A percentile compares a stretch with the other conserved stretches of the same genome.
Conservation (phyloP, 164 flowering plant species). For the Umbellularia californica region DNA sequence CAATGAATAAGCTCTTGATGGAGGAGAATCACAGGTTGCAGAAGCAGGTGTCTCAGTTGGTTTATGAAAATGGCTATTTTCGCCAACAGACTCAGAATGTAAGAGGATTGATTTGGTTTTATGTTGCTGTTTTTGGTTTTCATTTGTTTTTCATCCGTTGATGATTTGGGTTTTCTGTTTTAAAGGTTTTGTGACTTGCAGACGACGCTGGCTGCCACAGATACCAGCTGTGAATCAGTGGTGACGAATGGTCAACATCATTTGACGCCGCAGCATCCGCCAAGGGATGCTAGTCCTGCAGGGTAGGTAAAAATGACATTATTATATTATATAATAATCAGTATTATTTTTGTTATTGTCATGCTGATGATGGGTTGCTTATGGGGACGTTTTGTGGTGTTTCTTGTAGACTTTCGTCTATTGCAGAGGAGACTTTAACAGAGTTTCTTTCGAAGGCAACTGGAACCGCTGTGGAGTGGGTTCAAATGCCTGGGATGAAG, state of each 20-base stretch:
- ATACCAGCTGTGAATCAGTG: conserved; percentile 91
- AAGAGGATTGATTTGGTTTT: conserved; percentile 2
- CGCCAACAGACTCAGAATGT: conserved; percentile 81
- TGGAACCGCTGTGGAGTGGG: conserved; percentile 98
- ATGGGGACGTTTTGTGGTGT: conserved; percentile 18
- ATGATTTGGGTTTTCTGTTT: background rate
- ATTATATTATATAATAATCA: no score
- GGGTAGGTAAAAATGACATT: conserved; percentile 52
- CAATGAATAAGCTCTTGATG: conserved; percentile 94
- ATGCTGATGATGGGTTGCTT: background rate
- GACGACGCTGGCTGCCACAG: conserved; percentile 70
- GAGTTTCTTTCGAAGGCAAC: conserved; percentile 97
- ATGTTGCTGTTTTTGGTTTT: background rate
- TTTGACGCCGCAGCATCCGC: conserved; percentile 85
- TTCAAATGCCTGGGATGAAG: conserved; percentile 99
- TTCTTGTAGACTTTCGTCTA: conserved; percentile 74
- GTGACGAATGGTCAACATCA: conserved; percentile 91
- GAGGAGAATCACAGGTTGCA: conserved; percentile 95
- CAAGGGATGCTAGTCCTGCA: conserved; percentile 97
- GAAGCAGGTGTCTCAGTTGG: conserved; percentile 93
- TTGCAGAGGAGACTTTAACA: conserved; percentile 95
- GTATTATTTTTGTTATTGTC: no score
- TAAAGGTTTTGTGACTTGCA: conserved; percentile 23
- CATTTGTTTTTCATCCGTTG: background rate
- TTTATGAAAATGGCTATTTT: conserved; percentile 83